These are phyloP conservation scores for Allium fistulosum DNA, from an alignment of 106 monocot genomes.

Conservation along the genomic window DNA sequence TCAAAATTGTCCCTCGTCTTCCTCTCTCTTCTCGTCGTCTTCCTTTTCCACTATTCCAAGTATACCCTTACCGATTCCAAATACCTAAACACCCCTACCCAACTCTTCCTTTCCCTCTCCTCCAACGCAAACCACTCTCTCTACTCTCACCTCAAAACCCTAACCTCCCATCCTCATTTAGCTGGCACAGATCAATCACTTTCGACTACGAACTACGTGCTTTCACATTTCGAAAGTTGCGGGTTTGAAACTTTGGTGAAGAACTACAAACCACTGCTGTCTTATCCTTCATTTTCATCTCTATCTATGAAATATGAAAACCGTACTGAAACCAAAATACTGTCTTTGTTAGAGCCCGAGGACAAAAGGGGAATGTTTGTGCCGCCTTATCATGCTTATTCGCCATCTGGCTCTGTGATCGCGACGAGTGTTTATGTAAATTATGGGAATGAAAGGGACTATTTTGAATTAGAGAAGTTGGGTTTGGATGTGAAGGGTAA, in stretches of 20 bases:
- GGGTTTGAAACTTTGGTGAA: slow-evolving; percentile 30
- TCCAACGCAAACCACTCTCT: slow-evolving; percentile 48
- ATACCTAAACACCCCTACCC: slow-evolving; percentile 6
- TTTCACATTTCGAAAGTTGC: slow-evolving; percentile 33
- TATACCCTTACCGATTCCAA: background rate
- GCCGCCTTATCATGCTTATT: slow-evolving; percentile 71
- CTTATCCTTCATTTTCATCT: slow-evolving; percentile 52
- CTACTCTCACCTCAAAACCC: slow-evolving; percentile 50
- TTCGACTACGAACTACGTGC: slow-evolving; percentile 41
- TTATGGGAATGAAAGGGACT: slow-evolving; percentile 59
- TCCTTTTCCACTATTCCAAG: slow-evolving; percentile 5
- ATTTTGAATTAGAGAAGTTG: slow-evolving; percentile 20
- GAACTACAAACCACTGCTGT: slow-evolving; percentile 54
- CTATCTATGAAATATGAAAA: slow-evolving; percentile 43
- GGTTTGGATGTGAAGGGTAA: slow-evolving; percentile 41
- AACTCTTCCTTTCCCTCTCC: slow-evolving; percentile 40
- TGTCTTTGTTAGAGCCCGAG: slow-evolving; percentile 50
- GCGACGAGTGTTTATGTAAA: slow-evolving; percentile 53
- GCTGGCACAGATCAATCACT: slow-evolving; percentile 55
- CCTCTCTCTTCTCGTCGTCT: slow-evolving; percentile 22
- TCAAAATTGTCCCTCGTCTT: slow-evolving; percentile 8
- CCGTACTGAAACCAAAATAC: slow-evolving; percentile 18
- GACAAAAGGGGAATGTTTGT: slow-evolving; percentile 20
- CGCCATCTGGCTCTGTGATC: slow-evolving; percentile 52
- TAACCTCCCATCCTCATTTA: slow-evolving; percentile 67